phyloP scores from a whole-genome alignment of 495 filamentous ascomycete genomes.

The Xylaria intraflava region DNA sequence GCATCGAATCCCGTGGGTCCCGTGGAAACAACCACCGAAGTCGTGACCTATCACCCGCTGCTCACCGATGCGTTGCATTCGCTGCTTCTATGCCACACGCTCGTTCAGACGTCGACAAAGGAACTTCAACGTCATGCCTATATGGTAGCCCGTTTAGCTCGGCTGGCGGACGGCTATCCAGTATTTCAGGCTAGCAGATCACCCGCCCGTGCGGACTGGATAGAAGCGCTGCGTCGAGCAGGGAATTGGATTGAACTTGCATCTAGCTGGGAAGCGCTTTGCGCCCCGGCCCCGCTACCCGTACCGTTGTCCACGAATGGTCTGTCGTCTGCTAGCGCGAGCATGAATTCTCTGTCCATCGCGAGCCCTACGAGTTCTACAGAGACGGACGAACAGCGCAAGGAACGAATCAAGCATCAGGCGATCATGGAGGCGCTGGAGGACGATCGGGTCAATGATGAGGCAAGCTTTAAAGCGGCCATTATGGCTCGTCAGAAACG shows the following conservation, averaged over 20 bases:
- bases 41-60: conserved; percentile 71
- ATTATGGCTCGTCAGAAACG: conserved; percentile 53
- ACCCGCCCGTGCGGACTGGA: conserved; percentile 70
- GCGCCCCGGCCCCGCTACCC: conserved; percentile 58
- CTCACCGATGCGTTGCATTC: conserved; percentile 70
- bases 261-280: conserved; percentile 62
- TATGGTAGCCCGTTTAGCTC: conserved; percentile 67
- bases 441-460: conserved; percentile 59
- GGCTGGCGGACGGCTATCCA: conserved; percentile 71
- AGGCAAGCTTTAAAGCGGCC: conserved; percentile 54
- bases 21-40: conserved; percentile 48
- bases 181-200: conserved; percentile 68
- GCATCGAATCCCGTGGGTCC: conserved; percentile 8
- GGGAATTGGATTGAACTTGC: conserved; percentile 59
- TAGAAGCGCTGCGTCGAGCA: conserved; percentile 60
- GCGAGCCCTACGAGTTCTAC: conserved; percentile 8
- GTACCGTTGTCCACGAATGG: conserved; percentile 25
- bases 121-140: conserved; percentile 69
- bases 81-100: conserved; percentile 62
- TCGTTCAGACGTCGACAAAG: conserved; percentile 66
- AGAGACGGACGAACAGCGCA: conserved; percentile 40
- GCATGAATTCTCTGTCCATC: conserved; percentile 15
- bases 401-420: conserved; percentile 55
- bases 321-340: conserved; percentile 14
- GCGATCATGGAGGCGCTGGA: conserved; percentile 57